phyloP scores from a whole-genome alignment of 202 grass and related monocot species.

The Setaria italica region DNA sequence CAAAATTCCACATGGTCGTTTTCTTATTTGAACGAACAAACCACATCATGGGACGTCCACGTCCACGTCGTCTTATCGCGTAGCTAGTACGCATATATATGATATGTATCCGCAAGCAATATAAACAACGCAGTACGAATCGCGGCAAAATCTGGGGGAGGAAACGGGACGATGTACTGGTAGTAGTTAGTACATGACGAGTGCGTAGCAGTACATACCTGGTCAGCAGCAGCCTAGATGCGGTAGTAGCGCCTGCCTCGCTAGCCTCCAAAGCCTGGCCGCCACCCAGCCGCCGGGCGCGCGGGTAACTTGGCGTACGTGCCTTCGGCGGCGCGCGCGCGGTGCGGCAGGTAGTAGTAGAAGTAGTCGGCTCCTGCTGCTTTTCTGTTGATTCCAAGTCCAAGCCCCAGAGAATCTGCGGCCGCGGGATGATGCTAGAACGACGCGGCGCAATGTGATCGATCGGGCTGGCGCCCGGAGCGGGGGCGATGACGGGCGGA shows the following conservation, averaged over 20 bases:
- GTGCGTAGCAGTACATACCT: conserved; percentile 37
- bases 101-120: neutral
- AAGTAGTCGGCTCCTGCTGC: neutral
- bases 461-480: too few species aligned
- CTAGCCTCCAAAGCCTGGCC: conserved; percentile 44
- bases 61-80: conserved; percentile 20
- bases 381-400: neutral
- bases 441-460: neutral
- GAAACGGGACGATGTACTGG: neutral
- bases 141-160: neutral
- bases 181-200: neutral
- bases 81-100: neutral
- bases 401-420: neutral
- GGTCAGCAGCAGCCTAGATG: neutral
- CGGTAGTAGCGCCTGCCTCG: conserved; percentile 23
- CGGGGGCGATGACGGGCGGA: too few species aligned
- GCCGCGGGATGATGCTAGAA: neutral
- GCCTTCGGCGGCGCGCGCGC: neutral
- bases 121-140: neutral
- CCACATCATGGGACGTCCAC: neutral
- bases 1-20: neutral
- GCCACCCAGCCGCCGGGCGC: neutral
- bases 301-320: neutral
- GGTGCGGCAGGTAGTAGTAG: neutral
- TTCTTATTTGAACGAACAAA: neutral